phyloP scores from a whole-genome alignment of 805 yeast species.

The Kregervanrija pseudodelftensis region DNA sequence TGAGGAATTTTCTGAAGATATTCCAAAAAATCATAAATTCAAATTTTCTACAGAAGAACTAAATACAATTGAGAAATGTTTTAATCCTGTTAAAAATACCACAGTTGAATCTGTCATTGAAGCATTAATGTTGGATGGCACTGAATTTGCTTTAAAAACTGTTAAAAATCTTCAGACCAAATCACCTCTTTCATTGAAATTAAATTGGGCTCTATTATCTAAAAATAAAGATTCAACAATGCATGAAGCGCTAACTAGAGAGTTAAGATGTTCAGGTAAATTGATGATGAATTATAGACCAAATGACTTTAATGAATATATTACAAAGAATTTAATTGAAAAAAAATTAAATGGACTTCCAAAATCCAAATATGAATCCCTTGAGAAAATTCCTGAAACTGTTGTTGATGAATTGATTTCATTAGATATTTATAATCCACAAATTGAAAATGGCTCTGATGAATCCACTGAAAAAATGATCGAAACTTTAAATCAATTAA shows the following conservation, averaged over 20 bases:
- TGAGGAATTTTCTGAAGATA: constrained; percentile 67
- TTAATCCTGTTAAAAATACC: constrained; percentile 36
- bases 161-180: constrained; percentile 51
- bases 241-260: constrained; percentile 61
- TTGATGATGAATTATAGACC: constrained; percentile 49
- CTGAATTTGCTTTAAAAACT: constrained; percentile 59
- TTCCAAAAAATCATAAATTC: constrained; percentile 57
- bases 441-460: constrained; percentile 6
- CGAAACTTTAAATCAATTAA: constrained; percentile 25
- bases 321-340: constrained; percentile 44
- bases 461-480: constrained; percentile 15
- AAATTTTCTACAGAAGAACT: constrained; percentile 51
- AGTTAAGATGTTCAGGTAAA: constrained; percentile 69
- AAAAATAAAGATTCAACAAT: constrained; percentile 53
- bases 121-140: constrained; percentile 45
- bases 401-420: constrained; percentile 44
- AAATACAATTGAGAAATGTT: constrained; percentile 60
- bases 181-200: constrained; percentile 73
- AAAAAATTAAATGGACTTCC: constrained; percentile 21
- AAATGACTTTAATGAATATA: constrained; percentile 44
- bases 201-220: constrained; percentile 62
- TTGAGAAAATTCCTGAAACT: constrained; percentile 59
- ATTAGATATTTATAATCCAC: constrained; percentile 21
- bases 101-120: constrained; percentile 49
- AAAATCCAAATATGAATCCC: constrained; percentile 33